phyloP scores from a whole-genome alignment of 257 asterid species.

The Euphrasia confusa region DNA sequence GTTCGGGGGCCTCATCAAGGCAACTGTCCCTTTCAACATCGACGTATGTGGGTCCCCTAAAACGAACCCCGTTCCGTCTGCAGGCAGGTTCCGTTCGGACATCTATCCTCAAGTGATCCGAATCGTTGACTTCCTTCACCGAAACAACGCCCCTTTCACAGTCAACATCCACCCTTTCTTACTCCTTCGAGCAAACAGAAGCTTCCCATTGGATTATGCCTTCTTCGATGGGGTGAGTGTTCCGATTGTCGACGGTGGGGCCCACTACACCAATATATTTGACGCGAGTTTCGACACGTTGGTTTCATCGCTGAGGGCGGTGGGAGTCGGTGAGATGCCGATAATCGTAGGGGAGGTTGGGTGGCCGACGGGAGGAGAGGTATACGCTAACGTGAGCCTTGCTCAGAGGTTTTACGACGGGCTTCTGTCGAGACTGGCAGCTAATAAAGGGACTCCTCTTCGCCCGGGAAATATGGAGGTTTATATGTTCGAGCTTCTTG shows the following conservation, averaged over 20 bases:
- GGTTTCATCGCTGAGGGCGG: conserved; percentile 60
- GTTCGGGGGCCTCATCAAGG: conserved; percentile 53
- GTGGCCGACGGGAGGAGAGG: conserved; percentile 70
- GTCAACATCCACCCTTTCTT: conserved; percentile 66
- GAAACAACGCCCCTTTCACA: conserved; percentile 65
- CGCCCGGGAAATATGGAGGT: conserved; percentile 62
- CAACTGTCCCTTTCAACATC: conserved; percentile 70
- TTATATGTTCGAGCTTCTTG: conserved; percentile 71
- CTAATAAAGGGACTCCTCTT: conserved; percentile 69
- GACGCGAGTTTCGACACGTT: conserved; percentile 78
- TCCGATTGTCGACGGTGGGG: conserved; percentile 49
- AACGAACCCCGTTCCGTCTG: conserved; percentile 59
- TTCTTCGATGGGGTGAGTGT: conserved; percentile 58
- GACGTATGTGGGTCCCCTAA: conserved; percentile 65
- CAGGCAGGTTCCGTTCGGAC: conserved; percentile 58
- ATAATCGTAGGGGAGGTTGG: conserved; percentile 78
- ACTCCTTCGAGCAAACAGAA: conserved; percentile 56
- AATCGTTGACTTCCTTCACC: conserved; percentile 60
- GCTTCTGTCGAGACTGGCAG: conserved; percentile 58
- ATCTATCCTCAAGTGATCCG: conserved; percentile 51
- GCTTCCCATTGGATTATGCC: conserved; percentile 70
- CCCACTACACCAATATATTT: conserved; percentile 55
- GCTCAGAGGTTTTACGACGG: conserved; percentile 34
- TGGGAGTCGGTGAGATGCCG: conserved; percentile 44
- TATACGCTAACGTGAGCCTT: no score